Percentiles rank a stretch among this genome's conserved stretches.
Conservation (phyloP, 2,329 filamentous ascomycete genomes). For the Alternaria tenuissima region DNA sequence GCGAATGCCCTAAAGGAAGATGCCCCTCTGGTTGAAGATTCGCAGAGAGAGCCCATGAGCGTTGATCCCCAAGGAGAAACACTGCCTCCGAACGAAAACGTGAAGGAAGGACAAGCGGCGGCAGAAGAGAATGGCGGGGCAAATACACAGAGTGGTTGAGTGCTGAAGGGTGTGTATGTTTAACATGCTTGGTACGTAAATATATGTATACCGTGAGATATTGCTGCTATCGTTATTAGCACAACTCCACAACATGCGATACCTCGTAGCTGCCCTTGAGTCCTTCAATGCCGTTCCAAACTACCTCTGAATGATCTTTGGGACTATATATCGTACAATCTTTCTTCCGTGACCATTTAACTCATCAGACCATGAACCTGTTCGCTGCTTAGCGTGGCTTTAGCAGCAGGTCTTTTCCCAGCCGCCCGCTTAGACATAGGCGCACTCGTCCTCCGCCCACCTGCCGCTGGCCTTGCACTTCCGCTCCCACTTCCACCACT, state of each 20-base stretch:
- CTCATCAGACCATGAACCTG: slow-evolving; percentile 39
- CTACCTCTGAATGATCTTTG: too few relatives aligned
- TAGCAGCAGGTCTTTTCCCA: slow-evolving; percentile 28
- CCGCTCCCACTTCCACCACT: not conserved
- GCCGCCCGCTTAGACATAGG: slow-evolving; percentile 14
- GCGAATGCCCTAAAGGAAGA: not conserved
- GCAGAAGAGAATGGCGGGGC: not conserved
- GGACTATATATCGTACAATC: not conserved
- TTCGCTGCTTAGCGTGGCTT: slow-evolving; percentile 35
- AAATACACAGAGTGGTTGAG: not conserved
- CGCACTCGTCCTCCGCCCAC: slow-evolving; percentile 11
- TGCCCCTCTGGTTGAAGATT: not conserved
- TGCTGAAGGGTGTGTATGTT: not conserved
- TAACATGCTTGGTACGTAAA: not conserved
- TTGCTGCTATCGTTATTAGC: too few relatives aligned
- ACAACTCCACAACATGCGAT: not conserved
- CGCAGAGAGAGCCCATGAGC: not conserved
- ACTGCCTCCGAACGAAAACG: not conserved
- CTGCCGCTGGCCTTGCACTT: not conserved
- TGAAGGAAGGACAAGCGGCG: not conserved
- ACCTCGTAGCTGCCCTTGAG: not conserved
- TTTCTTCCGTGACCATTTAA: not conserved
- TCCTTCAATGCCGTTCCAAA: not conserved
- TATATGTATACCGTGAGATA: not conserved
- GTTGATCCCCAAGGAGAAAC: not conserved